Base-by-base conservation (phyloP, 208 protist genomes). In the Leptomonas pyrrhocoris region DNA sequence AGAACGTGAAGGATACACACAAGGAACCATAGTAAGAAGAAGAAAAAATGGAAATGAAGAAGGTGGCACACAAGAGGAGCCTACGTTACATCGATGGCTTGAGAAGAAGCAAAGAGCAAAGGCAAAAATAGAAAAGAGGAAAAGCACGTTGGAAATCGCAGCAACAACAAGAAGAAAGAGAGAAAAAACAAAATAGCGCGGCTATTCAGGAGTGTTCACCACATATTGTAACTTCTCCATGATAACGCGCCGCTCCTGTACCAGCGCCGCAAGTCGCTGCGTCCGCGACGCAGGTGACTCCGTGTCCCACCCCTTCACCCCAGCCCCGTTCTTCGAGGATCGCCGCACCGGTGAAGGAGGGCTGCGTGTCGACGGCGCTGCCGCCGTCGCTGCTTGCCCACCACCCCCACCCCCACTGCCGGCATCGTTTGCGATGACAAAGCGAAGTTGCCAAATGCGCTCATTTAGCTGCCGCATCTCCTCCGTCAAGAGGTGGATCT, bases 361-460 rank as follows among this genome's bases (percentile, higher is more conserved):
- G 28, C 21, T 11, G 58, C 25, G 21, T 34, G 56, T 38, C 9
- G 50, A 15, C 36, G 19, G 23, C 28, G 57, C 21, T 27, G 19
- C 30, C 43, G 25, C 23, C 18, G 31, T n/a, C 0, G 45, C 34
- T 2, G 25, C 31, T 21, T 49, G 59, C 55, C n/a, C 12, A 55
- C 16, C n/a, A 27, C 19, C 23, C 6, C 19, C 28, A 3, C 30
- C 38, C 1, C 38, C 16, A 21, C 19, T 3, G 9, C 64, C 46
- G 50, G 36, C 43, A 12, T 15, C 42, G 23, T 27, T 60, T 0
- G 73, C 53, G 23, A 34, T 36, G 2, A 89, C 30, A 73, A 51
- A 94, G 50, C 75, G 77, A 42, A 89, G 60, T 67, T 94, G 89
- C 89, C 89, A 92, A 56, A 94, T 92, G 45, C 79, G 80, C 78